Conservation (phyloP, 768 basidiomycete genomes). For the Crassisporium funariophilum region DNA sequence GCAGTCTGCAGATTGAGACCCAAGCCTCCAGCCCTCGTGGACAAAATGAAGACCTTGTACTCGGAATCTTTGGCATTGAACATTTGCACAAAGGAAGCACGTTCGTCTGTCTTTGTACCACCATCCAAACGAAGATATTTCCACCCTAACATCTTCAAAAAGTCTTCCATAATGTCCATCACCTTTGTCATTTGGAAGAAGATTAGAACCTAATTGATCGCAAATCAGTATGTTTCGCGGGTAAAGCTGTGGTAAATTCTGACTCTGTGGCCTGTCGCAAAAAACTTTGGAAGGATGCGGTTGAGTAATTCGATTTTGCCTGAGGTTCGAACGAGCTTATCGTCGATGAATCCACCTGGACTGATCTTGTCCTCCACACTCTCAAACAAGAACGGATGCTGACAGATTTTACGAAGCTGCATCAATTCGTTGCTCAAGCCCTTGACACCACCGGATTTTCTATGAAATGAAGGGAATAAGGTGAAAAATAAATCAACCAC, state of each 20-base stretch:
- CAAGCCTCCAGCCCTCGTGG: conserved; percentile 91
- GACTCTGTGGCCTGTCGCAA: conserved; percentile 87
- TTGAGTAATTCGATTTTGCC: conserved; percentile 94
- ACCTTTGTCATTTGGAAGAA: conserved; percentile 99
- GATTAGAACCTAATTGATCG: conserved; percentile 91
- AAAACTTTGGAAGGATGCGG: conserved; percentile 93
- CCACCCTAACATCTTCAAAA: conserved; percentile 83
- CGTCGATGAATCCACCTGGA: conserved; percentile 78
- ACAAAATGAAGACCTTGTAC: conserved; percentile 90
- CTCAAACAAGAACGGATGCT: conserved; percentile 96
- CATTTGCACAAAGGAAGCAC: conserved; percentile 79
- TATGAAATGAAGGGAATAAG: conserved; percentile 27
- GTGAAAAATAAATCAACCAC: not conserved
- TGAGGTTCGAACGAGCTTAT: conserved; percentile 80
- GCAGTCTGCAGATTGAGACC: conserved; percentile 95
- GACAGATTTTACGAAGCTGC: conserved; percentile 97
- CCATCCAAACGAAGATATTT: conserved; percentile 94
- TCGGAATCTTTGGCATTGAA: conserved; percentile 93
- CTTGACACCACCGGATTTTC: conserved; percentile 78
- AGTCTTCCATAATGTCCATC: conserved; percentile 98
- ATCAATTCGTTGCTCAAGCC: conserved; percentile 94
- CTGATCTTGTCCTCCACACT: conserved; percentile 95
- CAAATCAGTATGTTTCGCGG: conserved; percentile 1
- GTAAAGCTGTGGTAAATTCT: conserved; percentile 19
- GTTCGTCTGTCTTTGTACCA: conserved; percentile 94